These are phyloP conservation scores for Canariomyces notabilis DNA, from an alignment of 2,329 filamentous ascomycete species.

Conservation along the genomic window DNA sequence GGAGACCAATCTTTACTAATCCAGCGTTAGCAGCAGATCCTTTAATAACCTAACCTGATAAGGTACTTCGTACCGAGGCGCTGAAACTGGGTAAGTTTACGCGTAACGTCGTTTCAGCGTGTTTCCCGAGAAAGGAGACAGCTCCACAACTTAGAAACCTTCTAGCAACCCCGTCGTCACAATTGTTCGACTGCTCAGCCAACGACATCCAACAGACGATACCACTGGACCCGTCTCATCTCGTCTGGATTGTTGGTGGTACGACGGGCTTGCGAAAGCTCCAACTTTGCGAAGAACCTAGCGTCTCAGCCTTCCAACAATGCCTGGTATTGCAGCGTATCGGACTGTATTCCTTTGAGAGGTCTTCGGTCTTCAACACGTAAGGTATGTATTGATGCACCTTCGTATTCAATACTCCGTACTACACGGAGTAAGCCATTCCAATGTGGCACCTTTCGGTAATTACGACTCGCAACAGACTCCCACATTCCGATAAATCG, in stretches of 20 bases:
- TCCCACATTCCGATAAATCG: conserved; percentile 27
- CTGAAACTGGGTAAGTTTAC: no score
- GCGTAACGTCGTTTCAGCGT: neutral
- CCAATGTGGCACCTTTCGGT: no score
- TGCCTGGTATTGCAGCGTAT: neutral
- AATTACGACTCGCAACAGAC: no score
- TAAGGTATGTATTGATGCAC: no score
- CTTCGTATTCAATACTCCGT: no score
- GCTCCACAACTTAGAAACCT: neutral
- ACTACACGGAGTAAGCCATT: no score
- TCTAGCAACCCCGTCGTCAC: neutral
- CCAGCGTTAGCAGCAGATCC: no score
- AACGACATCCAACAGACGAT: neutral
- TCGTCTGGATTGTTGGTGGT: neutral
- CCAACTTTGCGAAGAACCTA: neutral
- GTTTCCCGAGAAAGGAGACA: neutral
- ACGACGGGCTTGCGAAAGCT: neutral
- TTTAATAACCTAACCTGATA: no score
- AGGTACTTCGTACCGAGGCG: no score
- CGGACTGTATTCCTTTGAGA: neutral
- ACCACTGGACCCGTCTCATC: neutral
- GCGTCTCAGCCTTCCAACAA: neutral
- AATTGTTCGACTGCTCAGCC: neutral
- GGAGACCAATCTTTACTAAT: neutral
- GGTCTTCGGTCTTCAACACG: neutral